A percentile compares a stretch with the other conserved stretches of the same genome.
Evolutionary conservation across 257 asterid species (phyloP).

Genomic region (Rauvolfia tetraphylla): DNA sequence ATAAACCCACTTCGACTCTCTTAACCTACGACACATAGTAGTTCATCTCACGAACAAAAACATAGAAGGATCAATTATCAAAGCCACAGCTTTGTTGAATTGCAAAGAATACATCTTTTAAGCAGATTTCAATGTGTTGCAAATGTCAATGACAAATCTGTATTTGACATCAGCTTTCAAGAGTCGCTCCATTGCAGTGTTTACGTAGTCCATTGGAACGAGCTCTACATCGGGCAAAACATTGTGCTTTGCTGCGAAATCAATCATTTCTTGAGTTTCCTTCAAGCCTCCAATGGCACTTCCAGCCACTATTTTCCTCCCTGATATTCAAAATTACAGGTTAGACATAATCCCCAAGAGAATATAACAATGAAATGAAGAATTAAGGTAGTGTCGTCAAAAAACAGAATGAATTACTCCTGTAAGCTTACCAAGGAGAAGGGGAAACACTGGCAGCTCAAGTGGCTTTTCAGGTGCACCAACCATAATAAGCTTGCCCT

Average conservation of each 20-base stretch:
- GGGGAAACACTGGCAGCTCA: constrained; percentile 24
- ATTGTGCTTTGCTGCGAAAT: constrained; percentile 39
- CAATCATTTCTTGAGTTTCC: constrained; percentile 43
- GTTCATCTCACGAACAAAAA: no score
- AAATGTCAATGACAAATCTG: constrained; percentile 39
- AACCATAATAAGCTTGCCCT: constrained; percentile 31
- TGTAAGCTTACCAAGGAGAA: constrained; percentile 20
- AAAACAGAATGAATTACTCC: not conserved
- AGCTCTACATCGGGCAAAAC: constrained; percentile 40
- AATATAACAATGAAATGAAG: no score
- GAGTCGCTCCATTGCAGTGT: constrained; percentile 40
- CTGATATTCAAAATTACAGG: constrained; percentile 7
- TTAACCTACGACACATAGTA: no score
- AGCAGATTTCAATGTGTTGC: constrained; percentile 24
- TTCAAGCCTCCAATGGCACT: constrained; percentile 38
- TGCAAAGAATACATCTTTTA: no score
- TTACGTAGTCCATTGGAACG: constrained; percentile 33
- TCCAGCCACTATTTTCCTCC: constrained; percentile 33
- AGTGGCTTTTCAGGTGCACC: constrained; percentile 31
- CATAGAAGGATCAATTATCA: no score
- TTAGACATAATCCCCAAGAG: not conserved
- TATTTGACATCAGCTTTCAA: constrained; percentile 35
- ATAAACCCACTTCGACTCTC: no score
- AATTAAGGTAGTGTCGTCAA: no score
- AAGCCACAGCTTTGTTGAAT: no score